Evolutionary conservation across 352 stramenopile species (phyloP), one percentile per base, ranked within the genome.

Genomic region (Globisporangium takayamanum): DNA sequence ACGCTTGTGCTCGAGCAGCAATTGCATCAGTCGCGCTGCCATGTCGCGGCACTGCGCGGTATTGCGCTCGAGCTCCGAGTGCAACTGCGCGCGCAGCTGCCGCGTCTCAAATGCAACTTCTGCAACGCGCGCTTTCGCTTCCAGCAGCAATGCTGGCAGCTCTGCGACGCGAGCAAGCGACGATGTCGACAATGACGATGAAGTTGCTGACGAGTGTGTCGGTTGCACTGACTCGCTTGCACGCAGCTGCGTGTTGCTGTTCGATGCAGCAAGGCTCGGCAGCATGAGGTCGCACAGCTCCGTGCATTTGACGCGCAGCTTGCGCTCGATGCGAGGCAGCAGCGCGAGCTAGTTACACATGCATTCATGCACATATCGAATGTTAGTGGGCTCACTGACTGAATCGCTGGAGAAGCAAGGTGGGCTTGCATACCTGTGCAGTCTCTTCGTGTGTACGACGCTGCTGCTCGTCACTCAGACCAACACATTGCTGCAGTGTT

Each of bases 271-370:
- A 8, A 46, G 41, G 2, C 15, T n/a, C n/a, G 67, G 65, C 16
- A 74, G 55, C 53, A 74, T 54, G 8, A 80, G 28, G 26, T 76
- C 63, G 46, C 69, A 75, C 15, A 80, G 33, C 15, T 72, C 63
- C 12, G 2, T 64, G 59, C 68, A 77, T 30, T 77, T 64, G 0
- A 57, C 16, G 3, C 61, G 66, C 16, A 80, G 49, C 14, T 65
- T 63, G 7, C 66, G 62, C 59, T 80, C 72, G 15, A 80, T 36
- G 16, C 46, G 55, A 0, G 68, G 72, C 5, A 80, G 47, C 47
- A 80, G 26, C 2, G 42, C 50, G 44, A 70, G 58, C 71, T 79
- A 36, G 14, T 46, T 46, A 14, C 41, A 20, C 15, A n/a, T 33
- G 28, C 28, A 33, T 33, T 33, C 28, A 15, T 42, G 37, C 28